Conservation (phyloP, 2,329 filamentous ascomycete species). For the Monosporascus sp. region DNA sequence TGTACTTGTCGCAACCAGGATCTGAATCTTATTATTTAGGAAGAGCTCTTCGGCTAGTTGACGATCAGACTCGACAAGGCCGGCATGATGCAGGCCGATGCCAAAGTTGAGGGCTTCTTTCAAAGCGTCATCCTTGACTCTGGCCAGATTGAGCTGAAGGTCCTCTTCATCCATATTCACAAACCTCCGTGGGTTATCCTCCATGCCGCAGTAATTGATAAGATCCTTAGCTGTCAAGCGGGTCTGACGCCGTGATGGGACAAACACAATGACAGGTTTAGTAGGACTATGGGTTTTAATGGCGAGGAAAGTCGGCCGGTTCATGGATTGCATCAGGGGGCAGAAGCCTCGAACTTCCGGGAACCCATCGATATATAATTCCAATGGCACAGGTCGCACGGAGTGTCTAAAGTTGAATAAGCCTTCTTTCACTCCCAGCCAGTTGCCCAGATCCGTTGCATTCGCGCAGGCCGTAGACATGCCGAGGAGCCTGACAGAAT, state of each 20-base stretch:
- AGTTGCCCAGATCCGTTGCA: constrained; percentile 87
- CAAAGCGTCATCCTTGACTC: constrained; percentile 89
- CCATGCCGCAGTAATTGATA: constrained; percentile 97
- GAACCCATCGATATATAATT: constrained; percentile 97
- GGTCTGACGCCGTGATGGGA: constrained; percentile 91
- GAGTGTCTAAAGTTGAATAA: constrained; percentile 97
- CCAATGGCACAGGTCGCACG: constrained; percentile 88
- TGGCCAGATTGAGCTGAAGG: constrained; percentile 75
- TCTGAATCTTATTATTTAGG: constrained; percentile 95
- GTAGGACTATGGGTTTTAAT: constrained; percentile 95
- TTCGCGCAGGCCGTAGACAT: constrained; percentile 99
- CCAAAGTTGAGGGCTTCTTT: constrained; percentile 95
- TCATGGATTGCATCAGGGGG: constrained; percentile 98
- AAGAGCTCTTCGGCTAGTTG: constrained; percentile 92
- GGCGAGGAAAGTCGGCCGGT: constrained; percentile 89
- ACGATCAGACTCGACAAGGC: constrained; percentile 89
- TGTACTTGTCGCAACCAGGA: constrained; percentile 91
- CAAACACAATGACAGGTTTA: constrained; percentile 97
- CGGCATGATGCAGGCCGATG: constrained; percentile 94
- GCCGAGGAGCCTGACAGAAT: constrained; percentile 82
- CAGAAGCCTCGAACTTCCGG: constrained; percentile 94
- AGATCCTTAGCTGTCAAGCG: constrained; percentile 91
- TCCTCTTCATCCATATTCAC: constrained; percentile 93
- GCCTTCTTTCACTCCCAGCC: constrained; percentile 93
- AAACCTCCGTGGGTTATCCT: constrained; percentile 92